Evolutionary conservation across 2,329 filamentous ascomycete species (phyloP).

Genomic region (Penicillium capsulatum): DNA sequence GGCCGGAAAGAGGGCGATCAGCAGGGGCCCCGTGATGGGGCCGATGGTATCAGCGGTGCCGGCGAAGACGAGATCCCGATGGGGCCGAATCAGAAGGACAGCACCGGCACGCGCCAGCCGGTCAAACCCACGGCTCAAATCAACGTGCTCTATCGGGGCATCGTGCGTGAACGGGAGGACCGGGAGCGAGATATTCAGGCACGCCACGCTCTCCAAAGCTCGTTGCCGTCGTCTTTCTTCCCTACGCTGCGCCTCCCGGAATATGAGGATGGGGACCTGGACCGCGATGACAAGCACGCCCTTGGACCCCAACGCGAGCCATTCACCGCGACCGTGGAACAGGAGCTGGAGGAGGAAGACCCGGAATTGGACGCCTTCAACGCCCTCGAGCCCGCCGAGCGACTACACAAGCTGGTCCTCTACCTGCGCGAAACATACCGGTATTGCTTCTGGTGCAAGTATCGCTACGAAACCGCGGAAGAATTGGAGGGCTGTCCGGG

Average conservation of each 20-base stretch:
- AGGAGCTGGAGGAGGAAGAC: slow-evolving; percentile 68
- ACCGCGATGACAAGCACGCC: slow-evolving; percentile 67
- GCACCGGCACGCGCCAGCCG: slow-evolving; percentile 17
- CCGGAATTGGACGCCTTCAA: slow-evolving; percentile 76
- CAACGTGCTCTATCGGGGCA: slow-evolving; percentile 73
- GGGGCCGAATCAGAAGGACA: no score
- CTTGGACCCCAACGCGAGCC: slow-evolving; percentile 53
- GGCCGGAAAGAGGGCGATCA: neutral
- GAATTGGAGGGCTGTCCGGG: slow-evolving; percentile 92
- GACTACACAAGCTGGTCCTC: slow-evolving; percentile 61
- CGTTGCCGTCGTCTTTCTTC: slow-evolving; percentile 34
- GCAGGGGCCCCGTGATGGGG: neutral
- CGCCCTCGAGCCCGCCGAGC: slow-evolving; percentile 61
- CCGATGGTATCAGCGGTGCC: slow-evolving; percentile 6
- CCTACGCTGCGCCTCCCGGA: slow-evolving; percentile 52
- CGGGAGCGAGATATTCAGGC: slow-evolving; percentile 41
- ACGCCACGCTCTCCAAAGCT: slow-evolving; percentile 33
- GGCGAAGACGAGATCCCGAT: slow-evolving; percentile 14
- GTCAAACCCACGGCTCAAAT: slow-evolving; percentile 60
- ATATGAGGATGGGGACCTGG: slow-evolving; percentile 65
- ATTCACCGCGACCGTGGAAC: slow-evolving; percentile 39
- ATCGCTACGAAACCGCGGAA: slow-evolving; percentile 57
- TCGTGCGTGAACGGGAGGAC: slow-evolving; percentile 66
- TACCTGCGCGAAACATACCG: slow-evolving; percentile 66
- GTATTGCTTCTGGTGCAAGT: slow-evolving; percentile 98